Percentiles rank a stretch among this genome's conserved stretches.
Evolutionary conservation across 257 asterid genomes (phyloP).

Genomic region (Solanum dulcamara): DNA sequence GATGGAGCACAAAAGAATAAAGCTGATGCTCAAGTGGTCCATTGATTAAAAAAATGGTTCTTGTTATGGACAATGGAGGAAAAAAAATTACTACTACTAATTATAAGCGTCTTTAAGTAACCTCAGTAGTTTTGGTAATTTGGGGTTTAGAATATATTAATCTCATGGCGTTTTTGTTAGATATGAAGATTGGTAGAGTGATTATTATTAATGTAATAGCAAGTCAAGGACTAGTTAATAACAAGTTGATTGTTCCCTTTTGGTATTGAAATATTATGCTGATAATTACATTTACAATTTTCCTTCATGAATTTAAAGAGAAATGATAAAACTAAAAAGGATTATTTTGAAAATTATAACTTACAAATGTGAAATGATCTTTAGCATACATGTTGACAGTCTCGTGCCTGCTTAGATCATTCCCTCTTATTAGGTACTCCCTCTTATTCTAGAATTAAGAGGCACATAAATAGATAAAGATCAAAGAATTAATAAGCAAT

Average conservation of each 20-base stretch:
- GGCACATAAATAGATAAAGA: too few species aligned
- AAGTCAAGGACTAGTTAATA: background rate
- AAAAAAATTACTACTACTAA: background rate
- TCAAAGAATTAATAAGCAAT: too few species aligned
- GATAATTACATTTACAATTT: too few species aligned
- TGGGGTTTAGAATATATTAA: background rate
- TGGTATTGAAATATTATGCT: too few species aligned
- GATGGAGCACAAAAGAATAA: background rate
- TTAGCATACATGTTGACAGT: too few species aligned
- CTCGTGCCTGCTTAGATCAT: too few species aligned
- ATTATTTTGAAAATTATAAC: too few species aligned
- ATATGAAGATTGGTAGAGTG: background rate
- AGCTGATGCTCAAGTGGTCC: background rate
- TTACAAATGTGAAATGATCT: too few species aligned
- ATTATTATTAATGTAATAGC: background rate
- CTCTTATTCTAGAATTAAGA: too few species aligned
- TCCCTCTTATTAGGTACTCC: too few species aligned
- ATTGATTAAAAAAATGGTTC: background rate
- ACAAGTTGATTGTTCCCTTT: background rate
- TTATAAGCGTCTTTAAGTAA: background rate
- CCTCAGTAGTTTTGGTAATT: background rate
- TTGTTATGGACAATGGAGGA: background rate
- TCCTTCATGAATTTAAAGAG: too few species aligned
- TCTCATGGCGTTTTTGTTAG: background rate
- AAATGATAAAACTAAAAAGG: too few species aligned